Base-by-base conservation (phyloP, 1,284 basidiomycete genomes). In the Cutaneotrichosporon cutaneum region DNA sequence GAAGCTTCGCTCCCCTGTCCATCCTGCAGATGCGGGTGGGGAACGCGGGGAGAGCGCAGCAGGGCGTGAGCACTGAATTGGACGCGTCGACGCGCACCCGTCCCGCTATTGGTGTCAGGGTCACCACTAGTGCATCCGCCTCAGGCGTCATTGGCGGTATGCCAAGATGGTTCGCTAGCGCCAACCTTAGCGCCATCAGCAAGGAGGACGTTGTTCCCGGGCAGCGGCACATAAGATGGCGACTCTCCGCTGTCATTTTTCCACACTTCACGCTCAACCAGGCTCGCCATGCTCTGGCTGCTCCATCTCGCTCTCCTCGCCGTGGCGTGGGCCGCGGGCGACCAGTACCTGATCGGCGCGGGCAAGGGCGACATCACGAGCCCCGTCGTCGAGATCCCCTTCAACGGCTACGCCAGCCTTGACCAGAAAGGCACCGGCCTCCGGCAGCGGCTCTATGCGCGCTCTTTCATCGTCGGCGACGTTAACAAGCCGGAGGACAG, bases 341-440 rank as follows among this genome's bases (percentile, higher is more conserved):
- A 64, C 63, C 55, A 33, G n/a, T 64, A 64, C 57, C 59, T 64
- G 39, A 21, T 64, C 35, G 63, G 63, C 56, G 63, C 50, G 6
- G 63, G 63, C 48, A 50, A 52, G 26, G 63, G 56, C 48, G 63
- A 64, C 57, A 61, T 64, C 30, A 64, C 63, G 6, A 56, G 59
- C 33, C 60, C 63, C 3, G 56, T 58, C 32, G 59, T 61, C 54
- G 59, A 64, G 44, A 7, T 64, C 21, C 63, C 63, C n/a, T 59
- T 64, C 35, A 24, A 14, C 16, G 63, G 63, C 22, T 64, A 64
- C 24, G 63, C 59, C 0, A 27, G 8, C n/a, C 48, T 59, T 4
- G 54, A 56, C n/a, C 59, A 64, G 50, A 52, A 36, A n/a, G 63
- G 63, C 33, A 53, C 56, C 0, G 63, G 63, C 1, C 51, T 64